These are phyloP conservation scores for Puccinia sorghi DNA, from an alignment of 1,284 basidiomycete genomes.

Conservation along the genomic window DNA sequence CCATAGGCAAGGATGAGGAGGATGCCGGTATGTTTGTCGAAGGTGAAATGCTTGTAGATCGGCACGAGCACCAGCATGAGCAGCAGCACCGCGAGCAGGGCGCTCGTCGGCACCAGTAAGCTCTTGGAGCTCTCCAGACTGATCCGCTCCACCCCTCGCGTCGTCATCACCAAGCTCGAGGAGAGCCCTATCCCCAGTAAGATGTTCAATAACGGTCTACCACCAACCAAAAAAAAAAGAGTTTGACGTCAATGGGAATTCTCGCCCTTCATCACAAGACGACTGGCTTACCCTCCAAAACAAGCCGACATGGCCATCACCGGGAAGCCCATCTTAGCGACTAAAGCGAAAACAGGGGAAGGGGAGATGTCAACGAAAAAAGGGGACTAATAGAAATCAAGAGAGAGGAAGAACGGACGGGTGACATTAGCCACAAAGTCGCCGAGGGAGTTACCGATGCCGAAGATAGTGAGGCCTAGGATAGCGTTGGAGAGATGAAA, in stretches of 20 bases:
- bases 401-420: constrained; percentile 56
- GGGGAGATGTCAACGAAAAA: not conserved
- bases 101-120: not conserved
- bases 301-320: constrained; percentile 58
- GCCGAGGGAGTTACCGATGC: constrained; percentile 90
- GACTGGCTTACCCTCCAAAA: constrained; percentile 55
- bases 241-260: no score
- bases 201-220: constrained; percentile 10
- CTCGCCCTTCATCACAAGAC: no score
- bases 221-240: not conserved
- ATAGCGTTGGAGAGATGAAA: constrained; percentile 90
- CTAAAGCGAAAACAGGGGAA: not conserved
- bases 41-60: not conserved
- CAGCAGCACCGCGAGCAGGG: not conserved
- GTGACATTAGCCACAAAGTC: constrained; percentile 96
- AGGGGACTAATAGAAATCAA: not conserved
- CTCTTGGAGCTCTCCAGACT: not conserved
- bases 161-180: constrained; percentile 18
- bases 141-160: not conserved
- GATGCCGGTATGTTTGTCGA: not conserved
- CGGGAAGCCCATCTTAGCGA: constrained; percentile 39
- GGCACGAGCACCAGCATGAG: not conserved
- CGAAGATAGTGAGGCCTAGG: constrained; percentile 92
- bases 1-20: not conserved
- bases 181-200: constrained; percentile 10